Base-by-base conservation (phyloP, 2,329 filamentous ascomycete genomes). In the Beauveria sp. region DNA sequence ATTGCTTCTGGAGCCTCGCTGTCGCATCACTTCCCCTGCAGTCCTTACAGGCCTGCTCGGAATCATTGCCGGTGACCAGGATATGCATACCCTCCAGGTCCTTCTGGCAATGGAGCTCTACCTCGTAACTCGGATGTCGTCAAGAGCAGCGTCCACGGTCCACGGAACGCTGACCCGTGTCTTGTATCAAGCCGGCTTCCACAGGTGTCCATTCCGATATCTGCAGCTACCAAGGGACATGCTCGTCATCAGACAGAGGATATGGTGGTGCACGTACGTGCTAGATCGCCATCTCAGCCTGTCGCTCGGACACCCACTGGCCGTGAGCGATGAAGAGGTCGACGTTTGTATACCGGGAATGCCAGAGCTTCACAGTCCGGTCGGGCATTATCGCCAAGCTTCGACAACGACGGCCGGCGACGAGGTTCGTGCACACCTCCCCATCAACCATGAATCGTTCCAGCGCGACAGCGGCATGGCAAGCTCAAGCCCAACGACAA, bases 181-280 rank as follows among this genome's bases (percentile, higher is more conserved):
- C 6, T 73, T 82, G 52, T 77, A 79, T 26, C 79, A 81, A 64
- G 75, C 78, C 1, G 80, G 80, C 5, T 71, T 81, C 7, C 79
- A 82, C 65, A 73, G 80, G 3, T 82, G 80, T 64, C 80, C 80
- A 0, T 77, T 78, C 60, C 78, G 80, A 7, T 82, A 81, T 62
- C 70, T 71, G 10, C 73, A 80, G 57, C 71, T 81, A 10, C 74
- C 76, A 1, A 56, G 46, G 1, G 65, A 68, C 10, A 65, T 64
- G 18, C 64, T 71, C 12, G 68, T 72, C 14, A 73, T 77, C 22
- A 70, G 75, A 16, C 75, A 77, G 61, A 67, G 75, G n/a, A 70
- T 77, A 6, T 71, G 77, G 50, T 77, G 75, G 74, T 73, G 71
- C 52, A 68, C 71, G 0, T 77, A 77, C 51, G 69, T 74, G 1